Base-by-base conservation (phyloP, 495 filamentous ascomycete genomes). In the Penicillium steckii region DNA sequence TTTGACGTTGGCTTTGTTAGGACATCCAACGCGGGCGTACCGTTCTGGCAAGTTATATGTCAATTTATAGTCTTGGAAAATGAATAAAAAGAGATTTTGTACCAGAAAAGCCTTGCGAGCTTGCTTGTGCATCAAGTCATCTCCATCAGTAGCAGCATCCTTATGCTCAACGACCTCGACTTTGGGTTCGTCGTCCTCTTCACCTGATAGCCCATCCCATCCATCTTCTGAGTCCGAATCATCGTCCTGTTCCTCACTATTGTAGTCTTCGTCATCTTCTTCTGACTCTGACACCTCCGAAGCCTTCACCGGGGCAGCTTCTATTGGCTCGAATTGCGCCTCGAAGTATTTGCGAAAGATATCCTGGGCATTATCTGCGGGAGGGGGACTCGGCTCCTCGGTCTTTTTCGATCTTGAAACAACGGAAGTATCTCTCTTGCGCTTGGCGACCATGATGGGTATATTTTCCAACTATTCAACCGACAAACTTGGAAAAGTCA, bases 341-440 rank as follows among this genome's bases (percentile, higher is more conserved):
- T 97, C 94, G 66, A 98, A 97, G 64, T 89, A 85, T 55, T 83
- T 85, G 50, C 83, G 83, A 55, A 98, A 84, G 27, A 87, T 72
- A 48, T 80, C 83, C 35, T 74, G 68, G 23, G 68, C 60, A 47
- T 65, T 63, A 23, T 64, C 60, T 17, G 53, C 49, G 29, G 62
- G 59, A 18, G 56, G 43, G 1, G 61, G 50, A 3, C 56, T 59
- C 2, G 62, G 21, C 3, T 57, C 55, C 13, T 64, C 50, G 9
- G 37, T 40, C 24, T 60, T 53, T 12, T 55, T 64, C 4, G 61
- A 54, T 22, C 65, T 56, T 18, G 71, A 69, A 30, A 69, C 61
- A 35, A 69, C 62, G 10, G 68, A 44, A 15, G 64, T 66, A 18
- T 75, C 69, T 52, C 70, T 70, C 57, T 71, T 72, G 26, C 73